Conservation (phyloP, 2,329 filamentous ascomycete species). For the Gnomoniopsis smithogilvyi region DNA sequence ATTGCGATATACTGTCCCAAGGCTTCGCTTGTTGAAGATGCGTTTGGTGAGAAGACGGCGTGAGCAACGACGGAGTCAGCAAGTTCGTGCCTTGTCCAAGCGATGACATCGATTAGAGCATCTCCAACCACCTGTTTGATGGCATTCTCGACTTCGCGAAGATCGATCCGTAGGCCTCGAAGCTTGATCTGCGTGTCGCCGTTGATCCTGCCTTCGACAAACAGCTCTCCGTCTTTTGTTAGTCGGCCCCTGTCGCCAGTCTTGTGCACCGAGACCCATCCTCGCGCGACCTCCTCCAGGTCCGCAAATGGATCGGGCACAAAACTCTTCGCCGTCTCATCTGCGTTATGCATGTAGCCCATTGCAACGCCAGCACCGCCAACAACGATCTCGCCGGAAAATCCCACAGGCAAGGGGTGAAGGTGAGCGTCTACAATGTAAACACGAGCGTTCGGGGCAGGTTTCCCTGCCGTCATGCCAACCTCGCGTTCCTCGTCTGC, state of each 20-base stretch:
- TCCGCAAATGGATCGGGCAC: slow-evolving; percentile 1
- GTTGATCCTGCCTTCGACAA: slow-evolving; percentile 33
- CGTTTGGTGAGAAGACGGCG: not conserved
- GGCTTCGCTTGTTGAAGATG: slow-evolving; percentile 1
- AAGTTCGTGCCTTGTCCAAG: not conserved
- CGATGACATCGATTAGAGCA: not conserved
- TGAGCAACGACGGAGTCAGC: not conserved
- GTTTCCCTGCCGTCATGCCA: not conserved
- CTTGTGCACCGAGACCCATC: slow-evolving; percentile 28
- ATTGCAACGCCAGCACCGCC: slow-evolving; percentile 36
- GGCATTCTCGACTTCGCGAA: slow-evolving; percentile 28
- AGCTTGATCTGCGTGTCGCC: slow-evolving; percentile 45
- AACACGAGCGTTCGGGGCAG: slow-evolving; percentile 29
- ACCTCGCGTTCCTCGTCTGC: not conserved
- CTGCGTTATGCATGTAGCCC: slow-evolving; percentile 36
- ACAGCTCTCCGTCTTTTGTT: slow-evolving; percentile 29
- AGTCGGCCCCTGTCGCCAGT: slow-evolving; percentile 39
- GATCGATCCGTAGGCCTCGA: slow-evolving; percentile 26
- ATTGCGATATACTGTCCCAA: slow-evolving; percentile 11
- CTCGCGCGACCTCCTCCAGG: not conserved
- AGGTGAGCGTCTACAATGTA: slow-evolving; percentile 38
- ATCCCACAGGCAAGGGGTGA: slow-evolving; percentile 28
- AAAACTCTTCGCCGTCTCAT: slow-evolving; percentile 18
- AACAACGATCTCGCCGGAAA: slow-evolving; percentile 37
- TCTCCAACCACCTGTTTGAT: not conserved